These are phyloP conservation scores for Boletus eberwhitei DNA, from an alignment of 768 basidiomycete genomes.

Conservation along the genomic window DNA sequence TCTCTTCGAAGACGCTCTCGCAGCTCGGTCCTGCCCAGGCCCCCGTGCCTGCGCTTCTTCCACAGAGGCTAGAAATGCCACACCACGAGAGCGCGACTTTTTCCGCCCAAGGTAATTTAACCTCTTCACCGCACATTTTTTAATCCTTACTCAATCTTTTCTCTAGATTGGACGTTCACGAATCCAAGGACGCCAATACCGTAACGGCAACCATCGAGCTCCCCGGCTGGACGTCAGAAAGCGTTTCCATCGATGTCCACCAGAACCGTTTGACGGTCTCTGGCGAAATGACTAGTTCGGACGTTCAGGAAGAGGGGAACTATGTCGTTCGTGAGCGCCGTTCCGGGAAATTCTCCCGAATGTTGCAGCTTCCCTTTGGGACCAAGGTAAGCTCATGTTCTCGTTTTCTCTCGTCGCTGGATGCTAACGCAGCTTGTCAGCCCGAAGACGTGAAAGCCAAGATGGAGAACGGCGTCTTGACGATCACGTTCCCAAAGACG, in stretches of 20 bases:
- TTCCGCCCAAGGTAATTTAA: conserved; percentile 22
- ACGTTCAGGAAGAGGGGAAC: conserved; percentile 33
- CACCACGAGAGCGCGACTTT: not conserved
- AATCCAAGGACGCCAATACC: conserved; percentile 38
- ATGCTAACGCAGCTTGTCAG: conserved; percentile 20
- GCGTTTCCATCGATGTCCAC: conserved; percentile 45
- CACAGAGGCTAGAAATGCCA: not conserved
- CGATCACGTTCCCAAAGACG: conserved; percentile 46
- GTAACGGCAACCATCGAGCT: conserved; percentile 55
- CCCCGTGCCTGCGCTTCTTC: not conserved
- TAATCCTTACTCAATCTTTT: not conserved
- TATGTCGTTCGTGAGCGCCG: conserved; percentile 46
- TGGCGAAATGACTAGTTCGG: conserved; percentile 37
- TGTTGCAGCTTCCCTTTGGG: conserved; percentile 44
- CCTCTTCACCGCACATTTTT: not conserved
- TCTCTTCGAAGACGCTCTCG: conserved; percentile 23
- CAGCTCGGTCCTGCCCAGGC: conserved; percentile 8
- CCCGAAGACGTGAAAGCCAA: conserved; percentile 43
- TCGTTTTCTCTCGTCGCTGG: not conserved
- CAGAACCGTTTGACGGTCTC: conserved; percentile 47
- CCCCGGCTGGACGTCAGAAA: conserved; percentile 50
- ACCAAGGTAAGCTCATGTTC: conserved; percentile 35
- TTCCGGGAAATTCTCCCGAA: conserved; percentile 45
- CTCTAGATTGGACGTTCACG: conserved; percentile 45
- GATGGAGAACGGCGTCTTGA: conserved; percentile 47